Evolutionary conservation across 306 rosid species (phyloP).

Genomic region (Chamaecrista fasciculata): DNA sequence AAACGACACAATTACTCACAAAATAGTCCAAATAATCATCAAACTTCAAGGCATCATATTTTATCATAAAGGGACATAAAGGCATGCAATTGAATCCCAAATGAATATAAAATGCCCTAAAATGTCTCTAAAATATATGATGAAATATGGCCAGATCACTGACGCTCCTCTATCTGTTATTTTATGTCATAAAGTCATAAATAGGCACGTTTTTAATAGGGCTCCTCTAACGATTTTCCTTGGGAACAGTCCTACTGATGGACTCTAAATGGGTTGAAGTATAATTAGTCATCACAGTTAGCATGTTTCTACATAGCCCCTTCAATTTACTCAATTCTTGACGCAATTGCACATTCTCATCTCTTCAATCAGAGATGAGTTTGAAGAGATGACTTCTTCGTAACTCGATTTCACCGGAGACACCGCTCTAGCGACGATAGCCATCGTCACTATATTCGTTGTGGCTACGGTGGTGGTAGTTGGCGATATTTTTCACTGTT

Average conservation of each 20-base stretch:
- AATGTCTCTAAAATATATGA: too few relatives aligned
- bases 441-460: constrained; percentile 43
- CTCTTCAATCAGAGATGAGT: constrained; percentile 71
- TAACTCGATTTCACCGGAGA: constrained; percentile 84
- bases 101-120: too few relatives aligned
- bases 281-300: constrained; percentile 69
- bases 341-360: constrained; percentile 74
- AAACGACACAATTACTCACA: too few relatives aligned
- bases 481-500: constrained; percentile 69
- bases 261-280: constrained; percentile 56
- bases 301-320: constrained; percentile 66
- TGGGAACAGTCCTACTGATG: constrained; percentile 21
- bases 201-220: too few relatives aligned
- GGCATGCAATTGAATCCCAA: too few relatives aligned
- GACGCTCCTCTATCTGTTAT: too few relatives aligned
- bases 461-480: background rate
- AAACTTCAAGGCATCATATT: too few relatives aligned
- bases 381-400: constrained; percentile 85
- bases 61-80: too few relatives aligned
- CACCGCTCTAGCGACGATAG: constrained; percentile 29
- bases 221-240: constrained; percentile 52
- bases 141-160: too few relatives aligned
- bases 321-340: constrained; percentile 76
- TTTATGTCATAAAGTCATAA: too few relatives aligned
- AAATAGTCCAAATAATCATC: too few relatives aligned